Conservation (phyloP, 495 filamentous ascomycete genomes). For the Aspergillus heteromorphus region DNA sequence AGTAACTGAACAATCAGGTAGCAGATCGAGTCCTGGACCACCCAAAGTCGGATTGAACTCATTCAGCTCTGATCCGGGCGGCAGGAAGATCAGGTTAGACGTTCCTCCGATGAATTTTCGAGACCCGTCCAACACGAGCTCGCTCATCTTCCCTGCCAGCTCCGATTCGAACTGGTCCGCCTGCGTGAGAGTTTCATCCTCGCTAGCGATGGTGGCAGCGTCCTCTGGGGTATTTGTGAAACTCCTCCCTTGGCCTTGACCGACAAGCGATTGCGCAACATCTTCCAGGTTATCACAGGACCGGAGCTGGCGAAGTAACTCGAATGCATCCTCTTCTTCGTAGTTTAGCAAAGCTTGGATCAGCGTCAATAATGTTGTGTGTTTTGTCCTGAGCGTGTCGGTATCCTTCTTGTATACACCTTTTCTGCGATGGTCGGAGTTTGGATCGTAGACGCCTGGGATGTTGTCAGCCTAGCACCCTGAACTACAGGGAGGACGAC, state of each 20-base stretch:
- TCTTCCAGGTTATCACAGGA: slow-evolving; percentile 87
- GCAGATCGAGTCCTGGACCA: slow-evolving; percentile 12
- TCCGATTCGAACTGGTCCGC: slow-evolving; percentile 73
- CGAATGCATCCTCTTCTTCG: slow-evolving; percentile 75
- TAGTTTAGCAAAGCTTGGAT: slow-evolving; percentile 88
- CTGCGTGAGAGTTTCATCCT: slow-evolving; percentile 20
- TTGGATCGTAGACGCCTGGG: slow-evolving; percentile 81
- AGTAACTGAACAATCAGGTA: slow-evolving; percentile 46
- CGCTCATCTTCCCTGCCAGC: slow-evolving; percentile 87
- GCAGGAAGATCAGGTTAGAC: slow-evolving; percentile 86
- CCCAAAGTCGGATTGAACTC: slow-evolving; percentile 32
- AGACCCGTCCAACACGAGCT: slow-evolving; percentile 84
- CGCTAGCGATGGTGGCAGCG: slow-evolving; percentile 10
- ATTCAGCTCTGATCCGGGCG: slow-evolving; percentile 45
- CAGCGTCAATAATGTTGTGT: slow-evolving; percentile 83
- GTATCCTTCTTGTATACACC: slow-evolving; percentile 95
- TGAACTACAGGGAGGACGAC: background rate
- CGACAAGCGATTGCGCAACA: slow-evolving; percentile 75
- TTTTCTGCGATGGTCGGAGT: slow-evolving; percentile 91
- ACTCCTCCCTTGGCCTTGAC: slow-evolving; percentile 50
- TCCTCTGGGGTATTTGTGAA: slow-evolving; percentile 15
- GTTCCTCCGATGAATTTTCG: slow-evolving; percentile 93
- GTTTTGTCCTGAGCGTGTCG: slow-evolving; percentile 79
- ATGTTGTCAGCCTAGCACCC: background rate
- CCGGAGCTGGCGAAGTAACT: slow-evolving; percentile 78